phyloP scores from a whole-genome alignment of 1,284 basidiomycete genomes.

The Cryptococcus maquisensis region DNA sequence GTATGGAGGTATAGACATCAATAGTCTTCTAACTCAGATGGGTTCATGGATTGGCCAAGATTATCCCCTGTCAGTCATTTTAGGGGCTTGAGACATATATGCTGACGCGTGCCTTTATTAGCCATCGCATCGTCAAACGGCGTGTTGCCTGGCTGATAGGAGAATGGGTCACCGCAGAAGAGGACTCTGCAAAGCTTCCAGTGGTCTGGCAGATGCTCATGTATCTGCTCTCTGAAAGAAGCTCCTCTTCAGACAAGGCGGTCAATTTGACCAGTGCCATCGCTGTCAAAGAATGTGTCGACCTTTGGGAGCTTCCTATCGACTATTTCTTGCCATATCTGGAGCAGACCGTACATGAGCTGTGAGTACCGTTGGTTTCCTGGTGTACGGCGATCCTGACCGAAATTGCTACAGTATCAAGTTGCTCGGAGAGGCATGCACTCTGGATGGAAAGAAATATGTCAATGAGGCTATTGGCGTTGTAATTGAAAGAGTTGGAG shows the following conservation, averaged over 20 bases:
- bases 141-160: conserved; percentile 86
- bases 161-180: conserved; percentile 64
- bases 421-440: conserved; percentile 70
- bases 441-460: conserved; percentile 70
- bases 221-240: conserved; percentile 65
- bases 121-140: conserved; percentile 80
- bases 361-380: conserved; percentile 33
- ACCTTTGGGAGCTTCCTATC: conserved; percentile 42
- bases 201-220: conserved; percentile 74
- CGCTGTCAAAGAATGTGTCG: conserved; percentile 70
- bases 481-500: conserved; percentile 65
- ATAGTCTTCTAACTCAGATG: conserved; percentile 29
- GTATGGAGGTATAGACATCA: conserved; percentile 41
- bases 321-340: conserved; percentile 44
- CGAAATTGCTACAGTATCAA: conserved; percentile 24
- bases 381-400: neutral
- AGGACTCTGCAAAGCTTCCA: conserved; percentile 61
- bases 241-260: conserved; percentile 67
- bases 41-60: conserved; percentile 36
- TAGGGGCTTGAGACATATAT: neutral
- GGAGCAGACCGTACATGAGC: conserved; percentile 37
- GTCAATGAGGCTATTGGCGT: conserved; percentile 67
- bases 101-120: conserved; percentile 35
- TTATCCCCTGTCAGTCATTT: conserved; percentile 30
- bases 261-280: conserved; percentile 75